Conservation (phyloP, 148 eudicot species). For the Rhododendron ovatum region DNA sequence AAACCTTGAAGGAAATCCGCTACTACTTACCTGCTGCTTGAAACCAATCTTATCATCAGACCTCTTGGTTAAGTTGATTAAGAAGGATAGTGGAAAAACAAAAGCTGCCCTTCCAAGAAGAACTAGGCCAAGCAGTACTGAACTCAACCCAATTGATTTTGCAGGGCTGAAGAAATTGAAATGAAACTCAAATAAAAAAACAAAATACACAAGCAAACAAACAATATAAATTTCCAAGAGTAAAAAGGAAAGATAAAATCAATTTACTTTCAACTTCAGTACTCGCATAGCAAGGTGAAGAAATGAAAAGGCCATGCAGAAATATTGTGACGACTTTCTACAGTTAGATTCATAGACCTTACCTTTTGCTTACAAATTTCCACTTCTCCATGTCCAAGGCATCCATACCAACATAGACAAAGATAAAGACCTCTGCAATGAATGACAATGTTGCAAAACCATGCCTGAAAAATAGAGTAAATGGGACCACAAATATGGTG, state of each 20-base stretch:
- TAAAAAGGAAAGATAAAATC: neutral
- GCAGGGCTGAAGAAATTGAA: constrained; percentile 32
- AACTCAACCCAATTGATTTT: constrained; percentile 45
- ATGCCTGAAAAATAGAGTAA: constrained; percentile 31
- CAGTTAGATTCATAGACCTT: neutral
- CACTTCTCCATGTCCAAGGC: constrained; percentile 63
- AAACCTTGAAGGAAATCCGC: neutral
- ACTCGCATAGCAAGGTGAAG: neutral
- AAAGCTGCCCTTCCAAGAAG: constrained; percentile 54
- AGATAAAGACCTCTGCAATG: constrained; percentile 47
- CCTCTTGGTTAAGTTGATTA: constrained; percentile 36
- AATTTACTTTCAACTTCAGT: neutral
- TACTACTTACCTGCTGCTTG: constrained; percentile 39
- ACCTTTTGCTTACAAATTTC: constrained; percentile 48
- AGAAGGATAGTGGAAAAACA: constrained; percentile 49
- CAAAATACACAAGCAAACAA: neutral
- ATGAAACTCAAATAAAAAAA: neutral
- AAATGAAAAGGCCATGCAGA: neutral
- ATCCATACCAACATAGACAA: constrained; percentile 60
- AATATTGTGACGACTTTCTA: neutral
- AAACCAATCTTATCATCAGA: constrained; percentile 27
- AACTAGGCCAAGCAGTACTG: constrained; percentile 40
- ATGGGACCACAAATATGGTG: neutral
- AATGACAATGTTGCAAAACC: constrained; percentile 53
- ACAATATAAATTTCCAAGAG: neutral